Percentiles rank a stretch among this genome's conserved stretches.
Conservation (phyloP, 441 rosid species). For the Populus hybrid region DNA sequence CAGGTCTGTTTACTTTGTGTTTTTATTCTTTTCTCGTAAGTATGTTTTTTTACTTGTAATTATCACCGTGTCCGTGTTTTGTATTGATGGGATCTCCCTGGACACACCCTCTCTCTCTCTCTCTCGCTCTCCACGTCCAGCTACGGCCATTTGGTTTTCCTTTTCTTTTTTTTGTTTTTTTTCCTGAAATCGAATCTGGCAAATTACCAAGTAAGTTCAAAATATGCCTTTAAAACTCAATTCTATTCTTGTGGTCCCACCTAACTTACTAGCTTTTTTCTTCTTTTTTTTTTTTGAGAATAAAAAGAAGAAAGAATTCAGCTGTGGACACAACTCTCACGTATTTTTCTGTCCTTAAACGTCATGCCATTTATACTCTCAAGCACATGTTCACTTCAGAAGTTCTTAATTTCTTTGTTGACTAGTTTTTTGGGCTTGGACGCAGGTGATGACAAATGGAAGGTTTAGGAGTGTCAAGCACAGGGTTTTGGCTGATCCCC, state of each 20-base stretch:
- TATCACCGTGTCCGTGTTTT: background rate
- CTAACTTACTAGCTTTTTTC: background rate
- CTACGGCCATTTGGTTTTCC: background rate
- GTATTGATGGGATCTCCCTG: too few species aligned
- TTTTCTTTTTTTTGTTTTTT: background rate
- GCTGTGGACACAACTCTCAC: background rate
- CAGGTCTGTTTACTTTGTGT: conserved; percentile 42
- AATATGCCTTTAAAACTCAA: background rate
- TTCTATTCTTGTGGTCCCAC: background rate
- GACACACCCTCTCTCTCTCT: background rate
- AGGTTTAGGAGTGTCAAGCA: conserved; percentile 79
- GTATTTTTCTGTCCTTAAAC: background rate
- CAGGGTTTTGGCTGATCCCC: conserved; percentile 59
- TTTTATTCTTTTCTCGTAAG: background rate
- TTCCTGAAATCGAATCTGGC: background rate
- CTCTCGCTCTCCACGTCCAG: background rate
- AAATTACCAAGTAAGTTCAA: background rate
- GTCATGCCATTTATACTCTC: too few species aligned
- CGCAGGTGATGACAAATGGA: conserved; percentile 81
- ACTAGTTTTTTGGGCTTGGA: background rate
- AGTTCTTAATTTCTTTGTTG: background rate
- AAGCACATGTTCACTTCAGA: background rate
- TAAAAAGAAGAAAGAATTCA: background rate
- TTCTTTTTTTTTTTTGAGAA: too few species aligned
- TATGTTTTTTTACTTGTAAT: background rate